Conservation (phyloP, 1,139 yeast species). For the Pichia cactophila region DNA sequence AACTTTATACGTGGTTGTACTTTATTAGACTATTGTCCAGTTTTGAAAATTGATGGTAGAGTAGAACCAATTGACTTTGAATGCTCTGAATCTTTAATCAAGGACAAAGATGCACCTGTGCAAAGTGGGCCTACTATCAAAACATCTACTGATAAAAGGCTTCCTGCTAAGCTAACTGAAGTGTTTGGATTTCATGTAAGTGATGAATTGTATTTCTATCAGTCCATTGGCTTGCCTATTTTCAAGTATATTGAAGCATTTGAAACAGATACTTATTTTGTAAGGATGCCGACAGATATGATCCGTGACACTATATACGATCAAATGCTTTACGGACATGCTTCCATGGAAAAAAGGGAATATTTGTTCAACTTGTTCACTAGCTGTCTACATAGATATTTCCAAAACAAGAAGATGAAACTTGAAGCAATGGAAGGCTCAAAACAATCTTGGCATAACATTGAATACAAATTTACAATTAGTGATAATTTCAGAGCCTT, state of each 20-base stretch:
- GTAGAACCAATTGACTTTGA: slow-evolving; percentile 46
- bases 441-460: slow-evolving; percentile 32
- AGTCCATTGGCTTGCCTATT: slow-evolving; percentile 68
- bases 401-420: slow-evolving; percentile 64
- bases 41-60: slow-evolving; percentile 59
- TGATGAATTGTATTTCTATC: slow-evolving; percentile 76
- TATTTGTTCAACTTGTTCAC: slow-evolving; percentile 62
- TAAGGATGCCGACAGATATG: slow-evolving; percentile 68
- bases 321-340: slow-evolving; percentile 40
- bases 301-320: slow-evolving; percentile 51
- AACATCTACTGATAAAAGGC: slow-evolving; percentile 15
- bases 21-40: slow-evolving; percentile 55
- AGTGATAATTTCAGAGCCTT: slow-evolving; percentile 15
- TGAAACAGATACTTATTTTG: slow-evolving; percentile 54
- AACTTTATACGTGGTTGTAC: slow-evolving; percentile 47
- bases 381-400: slow-evolving; percentile 73
- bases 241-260: slow-evolving; percentile 61
- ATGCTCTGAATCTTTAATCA: slow-evolving; percentile 15
- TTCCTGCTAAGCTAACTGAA: slow-evolving; percentile 78
- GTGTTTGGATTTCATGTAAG: slow-evolving; percentile 82
- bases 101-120: slow-evolving; percentile 6
- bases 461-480: slow-evolving; percentile 42
- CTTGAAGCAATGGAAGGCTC: slow-evolving; percentile 53
- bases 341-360: slow-evolving; percentile 45
- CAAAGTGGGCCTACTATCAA: slow-evolving; percentile 3